Percentiles rank a stretch among this genome's conserved stretches.
phyloP scores from a whole-genome alignment of 139 green algal genomes.

The Desmodesmus armatus region DNA sequence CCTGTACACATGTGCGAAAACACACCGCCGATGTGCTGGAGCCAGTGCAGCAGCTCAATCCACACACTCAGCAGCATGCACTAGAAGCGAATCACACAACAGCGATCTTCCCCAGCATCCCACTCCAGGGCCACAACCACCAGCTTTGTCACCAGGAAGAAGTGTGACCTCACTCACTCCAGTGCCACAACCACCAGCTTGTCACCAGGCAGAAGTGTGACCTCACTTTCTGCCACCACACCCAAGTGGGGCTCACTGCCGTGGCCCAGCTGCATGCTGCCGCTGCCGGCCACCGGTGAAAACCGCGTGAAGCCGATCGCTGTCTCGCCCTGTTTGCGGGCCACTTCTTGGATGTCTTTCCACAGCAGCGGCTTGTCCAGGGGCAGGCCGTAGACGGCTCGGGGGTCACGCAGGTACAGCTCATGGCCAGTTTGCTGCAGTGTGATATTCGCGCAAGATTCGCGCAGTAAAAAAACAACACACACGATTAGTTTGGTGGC shows the following conservation, averaged over 20 bases:
- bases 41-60: no score
- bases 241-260: conserved; percentile 25
- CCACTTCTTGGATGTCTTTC: conserved; percentile 30
- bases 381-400: neutral
- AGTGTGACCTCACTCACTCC: conserved; percentile 5
- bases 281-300: no score
- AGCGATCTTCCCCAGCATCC: no score
- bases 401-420: conserved; percentile 21
- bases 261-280: neutral
- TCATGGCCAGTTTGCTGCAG: conserved; percentile 14
- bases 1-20: no score
- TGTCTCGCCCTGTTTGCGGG: neutral
- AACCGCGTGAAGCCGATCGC: conserved; percentile 31
- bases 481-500: conserved; percentile 32
- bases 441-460: no score
- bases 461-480: no score
- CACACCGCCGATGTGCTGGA: no score
- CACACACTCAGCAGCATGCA: no score
- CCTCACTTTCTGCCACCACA: conserved; percentile 3
- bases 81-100: no score
- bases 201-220: conserved; percentile 32
- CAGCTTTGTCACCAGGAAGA: no score
- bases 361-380: neutral
- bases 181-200: conserved; percentile 53
- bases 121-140: no score